Conservation (phyloP, 306 rosid genomes). For the Prosopis cineraria region DNA sequence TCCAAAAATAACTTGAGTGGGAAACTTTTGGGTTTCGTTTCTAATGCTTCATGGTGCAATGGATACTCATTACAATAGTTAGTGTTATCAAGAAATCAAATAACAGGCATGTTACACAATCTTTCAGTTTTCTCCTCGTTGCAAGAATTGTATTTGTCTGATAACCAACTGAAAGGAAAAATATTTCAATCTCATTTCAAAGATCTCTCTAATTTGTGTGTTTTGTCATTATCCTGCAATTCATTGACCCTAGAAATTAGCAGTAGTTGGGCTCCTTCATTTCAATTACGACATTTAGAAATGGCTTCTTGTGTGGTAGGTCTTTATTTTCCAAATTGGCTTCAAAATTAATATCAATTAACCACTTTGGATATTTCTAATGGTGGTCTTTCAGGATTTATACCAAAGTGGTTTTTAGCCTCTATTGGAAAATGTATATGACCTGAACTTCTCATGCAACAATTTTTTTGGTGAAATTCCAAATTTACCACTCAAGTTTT, state of each 20-base stretch:
- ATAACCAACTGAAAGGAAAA: background rate
- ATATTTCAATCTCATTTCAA: slow-evolving; percentile 19
- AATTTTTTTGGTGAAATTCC: slow-evolving; percentile 20
- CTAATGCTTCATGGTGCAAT: slow-evolving; percentile 1
- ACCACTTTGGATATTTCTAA: fast-evolving
- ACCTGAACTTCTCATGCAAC: slow-evolving; percentile 10
- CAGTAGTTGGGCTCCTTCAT: slow-evolving; percentile 13
- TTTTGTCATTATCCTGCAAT: background rate
- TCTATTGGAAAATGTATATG: fast-evolving
- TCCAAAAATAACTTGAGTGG: background rate
- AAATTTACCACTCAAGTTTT: background rate
- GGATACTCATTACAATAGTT: background rate
- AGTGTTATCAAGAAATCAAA: background rate
- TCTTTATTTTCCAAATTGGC: slow-evolving; percentile 27
- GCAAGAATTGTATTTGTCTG: background rate
- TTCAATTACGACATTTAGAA: fast-evolving
- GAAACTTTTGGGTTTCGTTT: background rate
- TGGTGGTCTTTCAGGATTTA: background rate
- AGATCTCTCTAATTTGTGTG: background rate
- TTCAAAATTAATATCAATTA: background rate
- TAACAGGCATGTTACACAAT: background rate
- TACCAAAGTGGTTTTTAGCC: slow-evolving; percentile 29
- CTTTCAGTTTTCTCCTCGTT: background rate
- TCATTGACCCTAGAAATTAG: background rate
- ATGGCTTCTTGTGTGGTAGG: slow-evolving; percentile 25